phyloP scores from a whole-genome alignment of 2,329 filamentous ascomycete genomes.

The Ceratocystis diversiconidia region DNA sequence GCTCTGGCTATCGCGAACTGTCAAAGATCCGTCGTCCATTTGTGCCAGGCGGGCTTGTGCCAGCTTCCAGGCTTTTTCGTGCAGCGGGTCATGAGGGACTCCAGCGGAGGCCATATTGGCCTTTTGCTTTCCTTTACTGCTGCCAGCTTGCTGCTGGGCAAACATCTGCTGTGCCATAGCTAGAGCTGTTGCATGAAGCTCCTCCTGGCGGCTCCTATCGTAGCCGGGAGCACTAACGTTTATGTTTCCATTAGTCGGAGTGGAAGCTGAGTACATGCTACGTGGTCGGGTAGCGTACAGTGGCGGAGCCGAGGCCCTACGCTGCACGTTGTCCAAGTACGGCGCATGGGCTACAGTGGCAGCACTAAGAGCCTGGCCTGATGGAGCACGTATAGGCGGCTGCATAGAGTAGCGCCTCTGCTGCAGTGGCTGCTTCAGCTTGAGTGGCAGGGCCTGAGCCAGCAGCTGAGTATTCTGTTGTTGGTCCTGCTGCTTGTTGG shows the following conservation, averaged over 20 bases:
- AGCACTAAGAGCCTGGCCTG: constrained; percentile 55
- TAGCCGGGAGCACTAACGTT: constrained; percentile 53
- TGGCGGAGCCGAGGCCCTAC: constrained; percentile 49
- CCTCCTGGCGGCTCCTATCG: constrained; percentile 57
- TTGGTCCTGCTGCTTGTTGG: constrained; percentile 1
- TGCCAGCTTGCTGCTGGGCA: constrained; percentile 47
- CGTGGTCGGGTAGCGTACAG: constrained; percentile 52
- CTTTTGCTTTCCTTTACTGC: neutral
- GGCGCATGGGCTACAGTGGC: constrained; percentile 52
- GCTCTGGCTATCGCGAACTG: constrained; percentile 50
- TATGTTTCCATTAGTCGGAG: constrained; percentile 30
- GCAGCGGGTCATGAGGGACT: constrained; percentile 32
- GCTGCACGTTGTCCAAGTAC: constrained; percentile 23
- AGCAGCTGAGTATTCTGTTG: neutral
- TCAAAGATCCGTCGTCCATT: constrained; percentile 56
- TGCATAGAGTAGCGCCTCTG: constrained; percentile 3
- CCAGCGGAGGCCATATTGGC: neutral
- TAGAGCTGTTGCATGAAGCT: constrained; percentile 66
- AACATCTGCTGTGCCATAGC: constrained; percentile 89
- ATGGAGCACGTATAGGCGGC: constrained; percentile 19
- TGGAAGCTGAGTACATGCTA: constrained; percentile 64
- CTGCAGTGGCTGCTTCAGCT: constrained; percentile 1
- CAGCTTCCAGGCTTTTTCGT: constrained; percentile 75
- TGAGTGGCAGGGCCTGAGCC: neutral
- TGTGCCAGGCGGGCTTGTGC: constrained; percentile 72